Conservation (phyloP, 2,329 filamentous ascomycete species). For the Colletotrichum sp. region DNA sequence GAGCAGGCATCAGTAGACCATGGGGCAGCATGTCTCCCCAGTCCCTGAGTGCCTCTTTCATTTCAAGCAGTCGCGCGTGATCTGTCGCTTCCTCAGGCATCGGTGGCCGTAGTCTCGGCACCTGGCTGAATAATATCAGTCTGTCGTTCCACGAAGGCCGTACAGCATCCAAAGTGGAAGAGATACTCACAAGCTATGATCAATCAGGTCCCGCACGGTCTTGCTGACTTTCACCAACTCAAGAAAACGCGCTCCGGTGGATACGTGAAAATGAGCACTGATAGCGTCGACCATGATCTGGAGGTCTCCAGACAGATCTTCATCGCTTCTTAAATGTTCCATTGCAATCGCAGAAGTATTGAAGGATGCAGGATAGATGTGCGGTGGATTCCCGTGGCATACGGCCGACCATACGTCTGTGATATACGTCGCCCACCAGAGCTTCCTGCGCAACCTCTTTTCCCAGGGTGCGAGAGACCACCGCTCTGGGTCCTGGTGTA, state of each 20-base stretch:
- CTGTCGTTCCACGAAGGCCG: background rate
- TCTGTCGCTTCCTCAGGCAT: slow-evolving; percentile 16
- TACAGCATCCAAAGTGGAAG: background rate
- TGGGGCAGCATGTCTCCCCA: slow-evolving; percentile 40
- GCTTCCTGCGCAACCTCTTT: slow-evolving; percentile 44
- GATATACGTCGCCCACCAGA: slow-evolving; percentile 50
- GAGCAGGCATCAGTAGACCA: slow-evolving; percentile 32
- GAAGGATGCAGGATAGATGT: slow-evolving; percentile 43
- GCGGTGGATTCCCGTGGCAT: slow-evolving; percentile 50
- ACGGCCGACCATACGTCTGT: slow-evolving; percentile 50
- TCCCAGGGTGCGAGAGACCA: slow-evolving; percentile 49
- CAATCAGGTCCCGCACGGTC: slow-evolving; percentile 34
- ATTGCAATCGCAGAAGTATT: slow-evolving; percentile 41
- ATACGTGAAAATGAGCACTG: slow-evolving; percentile 34
- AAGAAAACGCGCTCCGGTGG: slow-evolving; percentile 40
- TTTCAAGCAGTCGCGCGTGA: slow-evolving; percentile 24
- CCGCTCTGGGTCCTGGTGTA: slow-evolving; percentile 44
- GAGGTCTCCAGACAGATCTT: slow-evolving; percentile 41
- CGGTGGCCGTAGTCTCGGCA: slow-evolving; percentile 22
- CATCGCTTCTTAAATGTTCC: slow-evolving; percentile 47
- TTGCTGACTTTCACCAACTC: slow-evolving; percentile 35
- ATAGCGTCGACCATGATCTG: slow-evolving; percentile 36
- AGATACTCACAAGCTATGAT: slow-evolving; percentile 35
- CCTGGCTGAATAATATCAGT: slow-evolving; percentile 26
- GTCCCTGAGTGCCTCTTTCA: slow-evolving; percentile 34